Base-by-base conservation (phyloP, 1,284 basidiomycete genomes). In the Cystobasidiaceae sp. region DNA sequence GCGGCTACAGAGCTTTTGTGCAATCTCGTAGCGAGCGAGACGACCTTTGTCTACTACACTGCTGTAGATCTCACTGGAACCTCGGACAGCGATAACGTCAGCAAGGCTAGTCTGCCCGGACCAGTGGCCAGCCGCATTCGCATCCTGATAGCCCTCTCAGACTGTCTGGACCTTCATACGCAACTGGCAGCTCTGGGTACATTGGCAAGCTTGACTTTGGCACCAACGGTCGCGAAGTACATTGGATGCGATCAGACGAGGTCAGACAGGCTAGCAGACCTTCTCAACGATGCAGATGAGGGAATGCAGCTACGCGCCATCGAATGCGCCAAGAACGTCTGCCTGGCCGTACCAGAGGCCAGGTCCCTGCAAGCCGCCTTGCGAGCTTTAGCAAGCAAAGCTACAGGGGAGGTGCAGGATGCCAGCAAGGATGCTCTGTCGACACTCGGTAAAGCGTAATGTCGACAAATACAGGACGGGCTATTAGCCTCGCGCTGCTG, bases 1-100 rank as follows among this genome's bases (percentile, higher is more conserved):
- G 93, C 94, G 0, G 85, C 91, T 0, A 86, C 86, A 58, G 92
- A 98, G 77, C 83, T 97, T 17, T 80, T 93, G 1, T 97, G 93
- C 81, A 98, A 98, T 77, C 82, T 98, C 27, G 82, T 92, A 45
- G 84, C 81, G 13, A 88, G 86, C 23, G 87, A 92, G 49, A 78
- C 80, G 1, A 84, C 88, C 2, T 93, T 88, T 75, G 81, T 84
- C 67, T 81, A 81, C 68, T 93, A 89, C 75, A 74, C 73, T 19
- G 63, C 61, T 13, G 45, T 28, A 30, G 54, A 56, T 30, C 21
- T n/a, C n/a, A n/a, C n/a, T n/a, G n/a, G n/a, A n/a, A n/a, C n/a
- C n/a, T n/a, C n/a, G n/a, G n/a, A 21, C 17, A 43, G 48, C 4
- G 34, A 25, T 9, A 39, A 58, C 1, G 5, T 50, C 23, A 30